Conservation (phyloP, 1,139 yeast species). For the Kluyveromyces marxianus region DNA sequence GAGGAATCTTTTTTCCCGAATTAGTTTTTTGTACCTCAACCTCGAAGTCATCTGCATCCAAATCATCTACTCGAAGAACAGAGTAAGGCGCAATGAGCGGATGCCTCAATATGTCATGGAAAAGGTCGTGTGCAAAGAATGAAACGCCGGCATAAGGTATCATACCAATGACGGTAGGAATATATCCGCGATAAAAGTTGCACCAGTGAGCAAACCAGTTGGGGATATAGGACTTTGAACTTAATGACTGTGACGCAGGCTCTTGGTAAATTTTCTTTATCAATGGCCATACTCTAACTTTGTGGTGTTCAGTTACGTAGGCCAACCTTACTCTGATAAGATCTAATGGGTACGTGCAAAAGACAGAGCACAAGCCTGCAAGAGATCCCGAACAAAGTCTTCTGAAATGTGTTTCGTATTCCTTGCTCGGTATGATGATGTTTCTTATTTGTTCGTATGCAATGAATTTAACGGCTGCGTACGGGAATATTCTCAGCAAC, state of each 20-base stretch:
- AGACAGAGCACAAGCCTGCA: slow-evolving; percentile 81
- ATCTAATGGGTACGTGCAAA: slow-evolving; percentile 88
- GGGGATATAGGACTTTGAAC: slow-evolving; percentile 28
- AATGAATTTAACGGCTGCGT: slow-evolving; percentile 96
- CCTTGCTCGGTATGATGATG: slow-evolving; percentile 63
- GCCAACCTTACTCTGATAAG: slow-evolving; percentile 87
- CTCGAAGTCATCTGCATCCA: slow-evolving; percentile 12
- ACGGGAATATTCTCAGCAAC: slow-evolving; percentile 82
- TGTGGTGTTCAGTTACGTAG: slow-evolving; percentile 58
- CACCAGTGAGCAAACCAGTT: slow-evolving; percentile 34
- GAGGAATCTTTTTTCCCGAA: slow-evolving; percentile 42
- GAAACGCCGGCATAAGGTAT: slow-evolving; percentile 97
- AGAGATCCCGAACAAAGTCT: slow-evolving; percentile 84
- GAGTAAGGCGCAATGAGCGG: slow-evolving; percentile 48
- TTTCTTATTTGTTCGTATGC: slow-evolving; percentile 90
- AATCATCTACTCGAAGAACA: slow-evolving; percentile 32
- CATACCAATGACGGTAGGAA: slow-evolving; percentile 93
- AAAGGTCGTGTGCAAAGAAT: slow-evolving; percentile 83
- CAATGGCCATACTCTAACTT: slow-evolving; percentile 51
- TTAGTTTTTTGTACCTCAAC: slow-evolving; percentile 14
- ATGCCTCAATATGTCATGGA: slow-evolving; percentile 78
- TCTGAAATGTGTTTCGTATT: slow-evolving; percentile 71
- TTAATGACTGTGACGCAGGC: slow-evolving; percentile 38
- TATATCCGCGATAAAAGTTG: slow-evolving; percentile 89
- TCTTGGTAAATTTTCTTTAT: slow-evolving; percentile 54